Evolutionary conservation across 768 basidiomycete genomes (phyloP).

Genomic region (Collybia mongolica): DNA sequence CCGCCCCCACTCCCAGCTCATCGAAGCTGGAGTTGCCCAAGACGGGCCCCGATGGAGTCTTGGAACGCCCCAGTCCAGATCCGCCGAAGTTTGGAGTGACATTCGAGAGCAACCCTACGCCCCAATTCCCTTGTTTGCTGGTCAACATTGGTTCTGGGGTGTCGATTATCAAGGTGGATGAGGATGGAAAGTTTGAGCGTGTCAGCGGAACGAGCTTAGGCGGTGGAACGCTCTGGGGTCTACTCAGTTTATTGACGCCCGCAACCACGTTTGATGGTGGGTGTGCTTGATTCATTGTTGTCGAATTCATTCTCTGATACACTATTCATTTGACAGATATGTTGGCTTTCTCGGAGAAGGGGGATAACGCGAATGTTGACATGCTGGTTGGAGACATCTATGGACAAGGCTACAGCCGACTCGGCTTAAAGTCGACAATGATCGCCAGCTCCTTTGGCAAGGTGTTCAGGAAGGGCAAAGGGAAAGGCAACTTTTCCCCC

Average conservation of each 20-base stretch:
- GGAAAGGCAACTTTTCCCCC: conserved; percentile 76
- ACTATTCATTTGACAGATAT: conserved; percentile 65
- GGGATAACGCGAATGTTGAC: conserved; percentile 92
- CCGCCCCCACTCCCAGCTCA: conserved; percentile 10
- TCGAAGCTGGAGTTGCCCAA: conserved; percentile 14
- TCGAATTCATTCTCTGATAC: conserved; percentile 1
- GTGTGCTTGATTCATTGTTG: conserved; percentile 27
- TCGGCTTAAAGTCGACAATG: conserved; percentile 96
- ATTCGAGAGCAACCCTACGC: conserved; percentile 80
- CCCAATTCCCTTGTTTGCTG: conserved; percentile 92
- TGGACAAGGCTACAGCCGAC: conserved; percentile 92
- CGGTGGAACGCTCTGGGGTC: conserved; percentile 96
- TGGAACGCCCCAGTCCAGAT: conserved; percentile 87
- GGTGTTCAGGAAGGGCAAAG: conserved; percentile 88
- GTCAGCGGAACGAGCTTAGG: conserved; percentile 97
- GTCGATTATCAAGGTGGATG: conserved; percentile 95
- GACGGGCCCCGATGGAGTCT: conserved; percentile 11
- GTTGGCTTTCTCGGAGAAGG: conserved; percentile 89
- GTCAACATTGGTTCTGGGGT: conserved; percentile 99
- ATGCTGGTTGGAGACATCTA: conserved; percentile 99
- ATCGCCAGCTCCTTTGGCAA: conserved; percentile 99
- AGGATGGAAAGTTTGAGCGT: conserved; percentile 92
- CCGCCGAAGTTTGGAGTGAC: conserved; percentile 88
- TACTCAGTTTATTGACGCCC: conserved; percentile 92
- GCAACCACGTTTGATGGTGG: conserved; percentile 94